Conservation (phyloP, 2,329 filamentous ascomycete genomes). For the Trichoderma cornu-damae region DNA sequence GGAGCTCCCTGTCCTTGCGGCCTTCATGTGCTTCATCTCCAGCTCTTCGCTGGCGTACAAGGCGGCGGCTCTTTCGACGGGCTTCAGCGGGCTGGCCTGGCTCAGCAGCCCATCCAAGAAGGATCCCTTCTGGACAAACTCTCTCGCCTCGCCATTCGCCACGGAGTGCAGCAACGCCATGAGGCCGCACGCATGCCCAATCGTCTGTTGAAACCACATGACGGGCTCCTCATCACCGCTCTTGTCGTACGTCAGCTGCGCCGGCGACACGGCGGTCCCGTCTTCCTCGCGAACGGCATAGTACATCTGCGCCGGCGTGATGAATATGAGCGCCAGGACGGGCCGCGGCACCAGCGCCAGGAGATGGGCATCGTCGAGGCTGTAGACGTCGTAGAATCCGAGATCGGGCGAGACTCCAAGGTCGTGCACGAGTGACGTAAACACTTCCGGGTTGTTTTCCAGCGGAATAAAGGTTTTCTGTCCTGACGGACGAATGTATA, state of each 20-base stretch:
- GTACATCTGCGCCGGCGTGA: constrained; percentile 59
- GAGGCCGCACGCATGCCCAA: constrained; percentile 74
- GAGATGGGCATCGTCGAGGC: constrained; percentile 71
- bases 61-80: constrained; percentile 58
- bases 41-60: constrained; percentile 66
- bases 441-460: constrained; percentile 69
- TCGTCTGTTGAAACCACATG: constrained; percentile 81
- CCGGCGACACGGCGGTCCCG: constrained; percentile 23
- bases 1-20: constrained; percentile 64
- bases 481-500: constrained; percentile 28
- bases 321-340: constrained; percentile 70
- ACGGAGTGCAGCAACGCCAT: constrained; percentile 71
- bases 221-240: constrained; percentile 53
- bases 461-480: constrained; percentile 38
- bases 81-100: constrained; percentile 57
- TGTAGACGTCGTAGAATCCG: constrained; percentile 77
- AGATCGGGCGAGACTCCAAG: constrained; percentile 65
- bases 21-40: constrained; percentile 67
- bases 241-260: constrained; percentile 31
- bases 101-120: constrained; percentile 55
- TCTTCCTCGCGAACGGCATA: constrained; percentile 38
- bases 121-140: constrained; percentile 49
- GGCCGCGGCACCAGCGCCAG: constrained; percentile 68
- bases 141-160: constrained; percentile 60
- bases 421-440: constrained; percentile 64